Evolutionary conservation across 768 basidiomycete genomes (phyloP).

Genomic region (Hortiboletus campestris): DNA sequence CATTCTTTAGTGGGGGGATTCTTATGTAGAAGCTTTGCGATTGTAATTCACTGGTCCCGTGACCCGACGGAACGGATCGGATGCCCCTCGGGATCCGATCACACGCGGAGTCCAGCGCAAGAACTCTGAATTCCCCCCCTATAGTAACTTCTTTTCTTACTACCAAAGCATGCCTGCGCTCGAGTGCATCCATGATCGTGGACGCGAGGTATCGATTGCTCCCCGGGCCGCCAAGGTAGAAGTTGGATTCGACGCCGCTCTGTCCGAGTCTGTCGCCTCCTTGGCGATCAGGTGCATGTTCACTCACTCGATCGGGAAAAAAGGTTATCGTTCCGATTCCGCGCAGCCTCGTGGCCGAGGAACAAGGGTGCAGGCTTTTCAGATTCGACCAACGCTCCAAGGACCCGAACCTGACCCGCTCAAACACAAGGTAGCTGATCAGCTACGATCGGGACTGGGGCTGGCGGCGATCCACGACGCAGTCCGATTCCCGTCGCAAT

Average conservation of each 20-base stretch:
- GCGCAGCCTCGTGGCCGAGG: not conserved
- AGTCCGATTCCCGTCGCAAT: not conserved
- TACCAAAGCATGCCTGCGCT: no score
- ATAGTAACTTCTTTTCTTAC: no score
- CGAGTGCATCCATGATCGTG: no score
- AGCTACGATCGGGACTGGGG: not conserved
- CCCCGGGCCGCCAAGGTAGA: conserved; percentile 43
- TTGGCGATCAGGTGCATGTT: not conserved
- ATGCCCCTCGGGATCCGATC: no score
- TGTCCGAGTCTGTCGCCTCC: not conserved
- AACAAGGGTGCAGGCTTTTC: not conserved
- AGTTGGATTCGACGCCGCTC: conserved; percentile 27
- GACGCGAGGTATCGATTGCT: conserved; percentile 30
- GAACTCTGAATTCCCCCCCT: no score
- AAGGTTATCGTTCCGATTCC: not conserved
- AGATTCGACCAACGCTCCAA: not conserved
- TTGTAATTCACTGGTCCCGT: no score
- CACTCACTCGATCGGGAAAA: not conserved
- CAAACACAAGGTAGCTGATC: not conserved
- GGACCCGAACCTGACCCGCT: not conserved
- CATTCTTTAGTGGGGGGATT: no score
- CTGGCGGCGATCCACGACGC: not conserved
- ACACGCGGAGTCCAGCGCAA: no score
- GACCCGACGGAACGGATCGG: no score
- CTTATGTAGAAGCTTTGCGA: no score